Evolutionary conservation across 2,329 filamentous ascomycete species (phyloP).

Genomic region (Didymella exigua): DNA sequence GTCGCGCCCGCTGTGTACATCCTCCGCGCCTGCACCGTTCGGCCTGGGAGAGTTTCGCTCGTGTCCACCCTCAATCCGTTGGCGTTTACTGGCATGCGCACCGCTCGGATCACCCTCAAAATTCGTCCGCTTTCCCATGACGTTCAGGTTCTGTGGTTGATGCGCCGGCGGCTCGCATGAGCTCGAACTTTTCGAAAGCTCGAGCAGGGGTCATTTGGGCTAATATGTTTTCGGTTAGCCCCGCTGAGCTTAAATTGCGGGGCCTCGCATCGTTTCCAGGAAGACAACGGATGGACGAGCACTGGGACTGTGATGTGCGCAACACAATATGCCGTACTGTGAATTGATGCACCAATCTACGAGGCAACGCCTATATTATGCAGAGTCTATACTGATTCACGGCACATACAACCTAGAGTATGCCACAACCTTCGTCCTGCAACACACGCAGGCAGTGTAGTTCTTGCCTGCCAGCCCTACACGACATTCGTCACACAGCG

Average conservation of each 20-base stretch:
- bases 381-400: constrained; percentile 38
- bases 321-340: neutral
- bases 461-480: constrained; percentile 96
- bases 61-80: constrained; percentile 32
- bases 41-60: constrained; percentile 35
- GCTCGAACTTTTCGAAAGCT: constrained; percentile 15
- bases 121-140: constrained; percentile 43
- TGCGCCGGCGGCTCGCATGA: constrained; percentile 7
- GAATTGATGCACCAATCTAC: neutral
- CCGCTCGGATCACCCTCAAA: constrained; percentile 37
- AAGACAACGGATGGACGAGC: neutral
- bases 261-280: neutral
- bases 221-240: neutral
- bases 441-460: constrained; percentile 95
- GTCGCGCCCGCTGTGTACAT: constrained; percentile 43
- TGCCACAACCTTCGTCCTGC: constrained; percentile 82
- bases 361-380: neutral
- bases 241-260: constrained; percentile 2
- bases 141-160: constrained; percentile 14
- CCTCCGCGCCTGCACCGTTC: constrained; percentile 27
- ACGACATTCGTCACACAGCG: constrained; percentile 91
- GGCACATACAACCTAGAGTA: constrained; percentile 94
- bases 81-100: constrained; percentile 41
- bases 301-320: neutral
- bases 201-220: constrained; percentile 6